Evolutionary conservation across 495 filamentous ascomycete genomes (phyloP).

Genomic region (Neurospora cerealis): DNA sequence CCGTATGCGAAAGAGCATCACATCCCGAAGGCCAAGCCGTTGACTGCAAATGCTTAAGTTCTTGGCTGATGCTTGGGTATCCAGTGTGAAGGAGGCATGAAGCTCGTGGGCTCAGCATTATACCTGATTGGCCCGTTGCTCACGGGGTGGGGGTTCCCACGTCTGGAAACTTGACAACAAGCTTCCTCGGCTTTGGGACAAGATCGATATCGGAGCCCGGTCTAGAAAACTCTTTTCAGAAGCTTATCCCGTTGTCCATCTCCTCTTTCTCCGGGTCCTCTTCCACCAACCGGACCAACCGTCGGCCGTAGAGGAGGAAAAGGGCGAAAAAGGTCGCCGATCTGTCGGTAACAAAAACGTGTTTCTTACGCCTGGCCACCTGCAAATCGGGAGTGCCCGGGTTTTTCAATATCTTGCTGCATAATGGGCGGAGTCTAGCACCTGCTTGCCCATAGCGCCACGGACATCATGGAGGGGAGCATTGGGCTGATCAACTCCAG

Average conservation of each 20-base stretch:
- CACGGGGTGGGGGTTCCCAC: neutral
- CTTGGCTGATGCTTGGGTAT: neutral
- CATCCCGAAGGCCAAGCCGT: neutral
- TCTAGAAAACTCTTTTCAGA: neutral
- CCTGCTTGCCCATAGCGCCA: neutral
- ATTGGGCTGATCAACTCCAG: neutral
- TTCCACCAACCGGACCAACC: neutral
- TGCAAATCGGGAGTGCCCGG: neutral
- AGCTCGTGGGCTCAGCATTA: neutral
- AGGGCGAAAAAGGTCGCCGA: neutral
- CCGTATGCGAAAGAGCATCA: neutral
- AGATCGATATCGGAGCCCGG: neutral
- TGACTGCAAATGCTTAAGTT: neutral
- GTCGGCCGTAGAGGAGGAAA: neutral
- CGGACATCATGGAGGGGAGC: neutral
- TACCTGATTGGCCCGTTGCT: neutral
- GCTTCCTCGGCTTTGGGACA: neutral
- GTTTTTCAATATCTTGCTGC: neutral
- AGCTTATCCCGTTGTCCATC: neutral
- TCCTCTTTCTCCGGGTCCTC: neutral
- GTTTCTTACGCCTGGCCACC: neutral
- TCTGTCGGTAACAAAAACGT: neutral
- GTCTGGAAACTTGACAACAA: neutral
- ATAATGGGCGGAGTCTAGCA: neutral
- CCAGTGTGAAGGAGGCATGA: neutral